phyloP scores from a whole-genome alignment of 768 basidiomycete species.

The Cantharellus cinnabarinus region DNA sequence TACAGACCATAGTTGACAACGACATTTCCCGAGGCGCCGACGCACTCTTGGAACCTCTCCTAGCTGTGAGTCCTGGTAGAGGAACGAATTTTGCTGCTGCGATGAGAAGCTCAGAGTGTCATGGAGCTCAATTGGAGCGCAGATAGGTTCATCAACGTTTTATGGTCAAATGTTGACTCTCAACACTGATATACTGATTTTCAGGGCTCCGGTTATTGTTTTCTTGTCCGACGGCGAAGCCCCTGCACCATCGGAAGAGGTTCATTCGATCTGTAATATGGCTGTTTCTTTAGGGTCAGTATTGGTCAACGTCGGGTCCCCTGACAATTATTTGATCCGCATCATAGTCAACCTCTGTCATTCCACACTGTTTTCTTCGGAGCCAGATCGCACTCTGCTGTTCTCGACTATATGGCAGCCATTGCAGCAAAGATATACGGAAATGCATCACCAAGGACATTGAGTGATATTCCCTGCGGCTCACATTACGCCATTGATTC shows the following conservation, averaged over 20 bases:
- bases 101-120: conserved; percentile 17
- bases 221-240: conserved; percentile 23
- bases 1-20: conserved; percentile 18
- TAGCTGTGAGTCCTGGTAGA: conserved; percentile 15
- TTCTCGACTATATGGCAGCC: conserved; percentile 31
- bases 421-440: conserved; percentile 27
- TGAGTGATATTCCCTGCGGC: conserved; percentile 24
- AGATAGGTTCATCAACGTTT: conserved; percentile 20
- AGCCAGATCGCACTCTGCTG: conserved; percentile 10
- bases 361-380: conserved; percentile 42
- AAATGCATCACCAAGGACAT: conserved; percentile 22
- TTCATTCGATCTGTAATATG: conserved; percentile 16
- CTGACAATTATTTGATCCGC: not conserved
- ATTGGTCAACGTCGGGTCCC: conserved; percentile 27
- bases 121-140: conserved; percentile 32
- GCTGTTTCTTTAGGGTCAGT: conserved; percentile 24
- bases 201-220: conserved; percentile 31
- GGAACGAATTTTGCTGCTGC: conserved; percentile 30
- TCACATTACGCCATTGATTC: conserved; percentile 32
- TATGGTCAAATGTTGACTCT: not conserved
- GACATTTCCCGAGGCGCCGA: conserved; percentile 29
- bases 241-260: conserved; percentile 26
- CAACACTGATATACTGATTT: conserved; percentile 2
- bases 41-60: conserved; percentile 21
- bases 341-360: conserved; percentile 29